Evolutionary conservation across 495 filamentous ascomycete species (phyloP).

Genomic region (Geoglossum glabrum): DNA sequence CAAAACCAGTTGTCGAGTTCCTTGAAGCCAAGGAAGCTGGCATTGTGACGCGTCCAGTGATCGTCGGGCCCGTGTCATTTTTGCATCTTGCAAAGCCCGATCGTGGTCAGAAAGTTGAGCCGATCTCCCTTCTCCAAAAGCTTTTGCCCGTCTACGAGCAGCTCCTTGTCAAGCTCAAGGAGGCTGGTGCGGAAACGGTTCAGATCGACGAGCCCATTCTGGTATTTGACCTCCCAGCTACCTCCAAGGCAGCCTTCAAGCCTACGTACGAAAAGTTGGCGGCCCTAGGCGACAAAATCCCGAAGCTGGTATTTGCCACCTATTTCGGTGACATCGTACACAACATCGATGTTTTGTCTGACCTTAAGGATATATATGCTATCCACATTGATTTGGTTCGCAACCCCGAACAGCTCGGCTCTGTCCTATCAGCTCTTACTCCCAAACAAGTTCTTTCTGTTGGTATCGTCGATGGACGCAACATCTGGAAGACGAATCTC

Average conservation of each 20-base stretch:
- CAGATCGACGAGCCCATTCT: conserved; percentile 97
- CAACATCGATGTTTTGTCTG: conserved; percentile 75
- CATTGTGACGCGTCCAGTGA: conserved; percentile 75
- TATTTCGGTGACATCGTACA: conserved; percentile 99
- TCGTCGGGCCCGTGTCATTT: conserved; percentile 93
- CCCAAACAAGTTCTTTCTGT: conserved; percentile 73
- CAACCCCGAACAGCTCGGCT: conserved; percentile 86
- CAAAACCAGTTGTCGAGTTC: conserved; percentile 89
- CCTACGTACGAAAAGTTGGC: conserved; percentile 79
- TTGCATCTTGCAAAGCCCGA: conserved; percentile 90
- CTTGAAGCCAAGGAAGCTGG: conserved; percentile 93
- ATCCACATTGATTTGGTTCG: conserved; percentile 92
- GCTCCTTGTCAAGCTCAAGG: conserved; percentile 78
- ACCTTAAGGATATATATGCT: conserved; percentile 47
- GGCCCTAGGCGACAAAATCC: conserved; percentile 51
- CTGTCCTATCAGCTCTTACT: conserved; percentile 54
- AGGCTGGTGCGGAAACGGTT: conserved; percentile 79
- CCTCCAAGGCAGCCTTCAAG: conserved; percentile 94
- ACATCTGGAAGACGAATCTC: conserved; percentile 99
- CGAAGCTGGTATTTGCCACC: conserved; percentile 69
- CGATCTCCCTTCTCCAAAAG: conserved; percentile 78
- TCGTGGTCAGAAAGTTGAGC: conserved; percentile 74
- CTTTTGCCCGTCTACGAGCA: conserved; percentile 85
- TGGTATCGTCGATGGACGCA: conserved; percentile 93
- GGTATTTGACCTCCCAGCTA: conserved; percentile 71